Percentiles rank a stretch among this genome's conserved stretches.
Evolutionary conservation across 441 rosid species (phyloP).

Genomic region (Pelargonium australe): DNA sequence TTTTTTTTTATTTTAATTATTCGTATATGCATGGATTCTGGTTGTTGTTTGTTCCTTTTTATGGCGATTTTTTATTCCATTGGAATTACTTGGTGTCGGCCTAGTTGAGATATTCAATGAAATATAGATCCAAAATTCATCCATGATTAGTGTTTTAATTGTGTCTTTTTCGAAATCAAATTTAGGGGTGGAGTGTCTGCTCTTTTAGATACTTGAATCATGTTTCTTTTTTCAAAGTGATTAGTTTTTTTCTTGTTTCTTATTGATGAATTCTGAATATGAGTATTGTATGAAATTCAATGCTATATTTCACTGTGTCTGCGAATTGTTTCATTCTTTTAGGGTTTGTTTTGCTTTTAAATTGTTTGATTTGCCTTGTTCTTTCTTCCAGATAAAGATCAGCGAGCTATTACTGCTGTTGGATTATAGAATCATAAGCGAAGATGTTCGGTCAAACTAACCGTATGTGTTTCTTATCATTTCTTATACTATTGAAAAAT

Average conservation of each 20-base stretch:
- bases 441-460: slow-evolving; percentile 60
- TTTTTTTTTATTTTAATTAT: too few relatives aligned
- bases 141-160: too few relatives aligned
- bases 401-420: slow-evolving; percentile 9
- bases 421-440: slow-evolving; percentile 16
- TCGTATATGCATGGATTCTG: too few relatives aligned
- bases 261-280: neutral
- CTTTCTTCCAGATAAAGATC: slow-evolving; percentile 19
- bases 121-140: too few relatives aligned
- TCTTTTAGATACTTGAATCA: neutral
- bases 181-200: too few relatives aligned
- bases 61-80: too few relatives aligned
- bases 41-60: too few relatives aligned
- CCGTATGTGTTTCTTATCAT: slow-evolving; percentile 35
- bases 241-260: neutral
- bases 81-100: too few relatives aligned
- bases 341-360: neutral
- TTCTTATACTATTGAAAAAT: neutral
- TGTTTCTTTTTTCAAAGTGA: neutral
- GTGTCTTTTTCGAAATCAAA: too few relatives aligned
- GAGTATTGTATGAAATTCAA: neutral
- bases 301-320: neutral
- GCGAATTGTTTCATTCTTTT: neutral
- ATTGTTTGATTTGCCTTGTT: slow-evolving; percentile 3
- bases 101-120: too few relatives aligned